Base-by-base conservation (phyloP, 306 rosid species). In the Ammopiptanthus mongolicus region DNA sequence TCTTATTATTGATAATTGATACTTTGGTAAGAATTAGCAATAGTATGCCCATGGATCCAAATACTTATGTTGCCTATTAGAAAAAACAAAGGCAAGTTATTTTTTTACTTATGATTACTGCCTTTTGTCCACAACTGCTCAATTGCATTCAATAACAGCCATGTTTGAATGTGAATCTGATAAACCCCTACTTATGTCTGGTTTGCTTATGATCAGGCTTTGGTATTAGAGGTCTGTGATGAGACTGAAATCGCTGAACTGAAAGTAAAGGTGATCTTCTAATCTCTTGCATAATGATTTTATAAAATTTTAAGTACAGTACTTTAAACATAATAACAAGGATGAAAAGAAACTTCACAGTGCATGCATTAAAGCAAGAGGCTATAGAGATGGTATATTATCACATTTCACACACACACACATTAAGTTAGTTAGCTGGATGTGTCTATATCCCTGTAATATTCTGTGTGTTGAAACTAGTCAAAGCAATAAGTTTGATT, bases 171-270 rank as follows among this genome's bases (percentile, higher is more conserved):
- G 48, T 50, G 76, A 80, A 77, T 73, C 72, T 63, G 64, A 60
- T 62, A 39, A 78, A 31, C 5, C 71, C 48, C 60, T 17, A 41
- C n/a, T 65, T 25, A 46, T 71, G 34, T 77, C 17, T 67, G 9
- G 39, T 83, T 83, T 80, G 36, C 83, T 77, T 81, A 48, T 84
- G 75, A 64, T 78, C 87, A 96, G 99, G 99, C 91, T 46, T 84
- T 96, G 85, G 72, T 96, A 78, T 90, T 90, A 80, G 97, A 96
- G 84, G 98, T 96, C 63, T 96, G 99, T 80, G 99, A 92, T n/a
- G 99, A 96, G 85, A 92, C 98, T 75, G 89, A 96, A 67, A 75
- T 96, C 52, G 97, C 99, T 81, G 99, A 96, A 85, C 96, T 96
- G 80, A 90, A 96, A 87, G 81, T 96, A 74, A 96, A 96, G 97